These are phyloP conservation scores for Brassica nigra DNA, from an alignment of 345 rosid species.

Conservation along the genomic window DNA sequence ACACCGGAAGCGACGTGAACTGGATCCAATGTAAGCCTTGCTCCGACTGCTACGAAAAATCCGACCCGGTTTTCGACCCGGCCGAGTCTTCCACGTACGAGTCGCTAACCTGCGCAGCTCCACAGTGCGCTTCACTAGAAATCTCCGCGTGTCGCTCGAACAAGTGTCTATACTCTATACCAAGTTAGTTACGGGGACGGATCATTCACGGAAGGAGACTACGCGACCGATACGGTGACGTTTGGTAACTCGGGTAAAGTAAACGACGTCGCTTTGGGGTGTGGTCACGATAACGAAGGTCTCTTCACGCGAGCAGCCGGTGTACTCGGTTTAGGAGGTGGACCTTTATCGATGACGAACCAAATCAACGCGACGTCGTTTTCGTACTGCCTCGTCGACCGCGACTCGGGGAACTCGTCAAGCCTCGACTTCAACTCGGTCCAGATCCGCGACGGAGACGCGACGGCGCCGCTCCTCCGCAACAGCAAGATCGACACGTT, in stretches of 20 bases:
- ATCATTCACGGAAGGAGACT: constrained; percentile 75
- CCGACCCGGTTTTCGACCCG: constrained; percentile 81
- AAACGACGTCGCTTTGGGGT: constrained; percentile 60
- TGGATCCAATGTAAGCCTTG: constrained; percentile 94
- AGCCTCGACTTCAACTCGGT: constrained; percentile 79
- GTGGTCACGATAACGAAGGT: constrained; percentile 92
- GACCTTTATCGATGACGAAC: constrained; percentile 60
- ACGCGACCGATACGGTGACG: constrained; percentile 71
- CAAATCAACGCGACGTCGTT: constrained; percentile 80
- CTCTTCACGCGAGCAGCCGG: constrained; percentile 83
- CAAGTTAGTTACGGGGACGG: constrained; percentile 95
- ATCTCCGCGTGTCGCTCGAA: constrained; percentile 54
- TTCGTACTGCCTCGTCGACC: constrained; percentile 85
- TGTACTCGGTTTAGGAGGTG: constrained; percentile 88
- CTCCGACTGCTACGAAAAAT: constrained; percentile 74
- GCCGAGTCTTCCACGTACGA: constrained; percentile 34
- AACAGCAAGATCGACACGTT: constrained; percentile 70
- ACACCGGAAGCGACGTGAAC: constrained; percentile 82
- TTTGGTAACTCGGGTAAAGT: constrained; percentile 57
- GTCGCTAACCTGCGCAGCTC: constrained; percentile 54
- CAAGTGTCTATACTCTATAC: constrained; percentile 64
- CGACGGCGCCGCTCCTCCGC: constrained; percentile 58
- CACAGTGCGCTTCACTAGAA: constrained; percentile 61
- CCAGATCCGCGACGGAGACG: constrained; percentile 41
- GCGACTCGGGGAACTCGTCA: constrained; percentile 67